Conservation (phyloP, 225 moss, liverwort and hornwort species). For the Anthoceros angustus region DNA sequence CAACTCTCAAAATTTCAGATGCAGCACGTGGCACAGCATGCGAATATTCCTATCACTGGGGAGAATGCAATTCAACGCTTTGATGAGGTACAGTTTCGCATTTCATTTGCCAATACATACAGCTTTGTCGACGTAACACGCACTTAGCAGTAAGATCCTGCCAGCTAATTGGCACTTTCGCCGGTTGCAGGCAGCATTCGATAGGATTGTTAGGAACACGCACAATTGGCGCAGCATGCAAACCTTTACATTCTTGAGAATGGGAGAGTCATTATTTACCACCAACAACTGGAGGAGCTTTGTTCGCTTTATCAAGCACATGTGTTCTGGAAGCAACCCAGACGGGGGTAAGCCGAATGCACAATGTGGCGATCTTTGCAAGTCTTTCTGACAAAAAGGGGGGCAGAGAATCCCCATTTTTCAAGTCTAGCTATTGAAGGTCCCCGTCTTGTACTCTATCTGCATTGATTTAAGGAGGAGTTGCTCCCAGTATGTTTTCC, state of each 20-base stretch:
- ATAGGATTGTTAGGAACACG: slow-evolving; percentile 6
- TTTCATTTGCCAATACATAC: background rate
- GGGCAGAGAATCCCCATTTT: background rate
- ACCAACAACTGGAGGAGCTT: slow-evolving; percentile 30
- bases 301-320: slow-evolving; percentile 33
- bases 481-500: no score
- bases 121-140: background rate
- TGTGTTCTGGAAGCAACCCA: slow-evolving; percentile 10
- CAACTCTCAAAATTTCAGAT: background rate
- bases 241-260: slow-evolving; percentile 30
- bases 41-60: slow-evolving; percentile 24
- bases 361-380: background rate
- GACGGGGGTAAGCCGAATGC: background rate
- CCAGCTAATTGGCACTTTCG: background rate
- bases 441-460: background rate
- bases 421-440: background rate
- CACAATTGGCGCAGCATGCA: slow-evolving; percentile 14
- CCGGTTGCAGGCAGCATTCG: slow-evolving; percentile 11
- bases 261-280: slow-evolving; percentile 22
- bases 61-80: slow-evolving; percentile 38
- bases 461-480: background rate
- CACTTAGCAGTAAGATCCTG: background rate
- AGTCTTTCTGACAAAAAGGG: background rate
- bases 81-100: slow-evolving; percentile 18
- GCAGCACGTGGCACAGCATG: slow-evolving; percentile 9